Evolutionary conservation across 306 rosid species (phyloP), one percentile per base, ranked within the genome.

Genomic region (Begonia fuchsioides): DNA sequence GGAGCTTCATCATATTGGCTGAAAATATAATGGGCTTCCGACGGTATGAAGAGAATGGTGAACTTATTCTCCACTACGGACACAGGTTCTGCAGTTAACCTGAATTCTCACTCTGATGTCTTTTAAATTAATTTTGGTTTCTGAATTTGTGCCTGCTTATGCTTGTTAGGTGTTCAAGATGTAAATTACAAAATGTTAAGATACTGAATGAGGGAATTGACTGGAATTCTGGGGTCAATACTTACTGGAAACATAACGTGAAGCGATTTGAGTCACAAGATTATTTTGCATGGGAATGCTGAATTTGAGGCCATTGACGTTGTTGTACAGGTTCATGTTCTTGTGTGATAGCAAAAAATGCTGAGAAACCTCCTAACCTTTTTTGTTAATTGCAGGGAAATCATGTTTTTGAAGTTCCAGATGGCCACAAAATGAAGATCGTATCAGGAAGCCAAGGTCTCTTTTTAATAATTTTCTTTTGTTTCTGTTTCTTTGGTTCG

Each of bases 251-350:
- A 77, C 82, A 79, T 53, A 76, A 65, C 38, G 85, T 90, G 65
- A 71, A 77, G 63, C 81, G 76, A 50, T 52, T 56, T 12, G 95
- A 79, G 75, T 71, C 68, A 57, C 63, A 76, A 75, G 73, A 65
- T 85, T 44, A 52, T 77, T 56, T 77, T 85, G 63, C 92, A 77
- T 59, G 98, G 95, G 61, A 90, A 85, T 82, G 95, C 95, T 70
- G 98, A 85, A 64, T 85, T 90, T 69, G 87, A 85, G 67, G 95
- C 95, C 52, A 63, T 64, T 49, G 73, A 79, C 66, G 94, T 82
- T 54, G 68, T 72, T 62, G 56, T 90, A 61, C 75, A 82, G 98
- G 95, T 90, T 62, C 53, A 26, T 63, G 38, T 65, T 63, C 16
- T 16, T 46, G 49, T 40, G 45, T 41, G 14, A 41, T 11, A 41